Evolutionary conservation across 2,329 filamentous ascomycete genomes (phyloP).

Genomic region (Venturia carpophila): DNA sequence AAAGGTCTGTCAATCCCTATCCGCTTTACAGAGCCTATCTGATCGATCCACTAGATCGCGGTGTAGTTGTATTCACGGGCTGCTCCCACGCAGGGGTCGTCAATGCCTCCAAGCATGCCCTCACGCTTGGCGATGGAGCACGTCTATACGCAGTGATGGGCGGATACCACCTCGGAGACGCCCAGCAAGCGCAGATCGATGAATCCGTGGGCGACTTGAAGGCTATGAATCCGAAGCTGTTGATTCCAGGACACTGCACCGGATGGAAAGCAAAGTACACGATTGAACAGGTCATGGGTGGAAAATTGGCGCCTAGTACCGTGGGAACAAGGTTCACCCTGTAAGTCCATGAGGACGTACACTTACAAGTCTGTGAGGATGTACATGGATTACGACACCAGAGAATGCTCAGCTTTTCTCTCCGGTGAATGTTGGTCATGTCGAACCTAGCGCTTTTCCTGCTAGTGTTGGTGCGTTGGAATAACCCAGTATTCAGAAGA

Average conservation of each 20-base stretch:
- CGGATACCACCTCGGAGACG: conserved; percentile 47
- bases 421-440: too few species aligned
- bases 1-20: conserved; percentile 34
- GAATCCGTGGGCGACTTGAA: conserved; percentile 43
- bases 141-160: conserved; percentile 46
- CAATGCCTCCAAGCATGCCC: conserved; percentile 43
- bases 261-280: conserved; percentile 49
- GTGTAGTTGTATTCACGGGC: conserved; percentile 48
- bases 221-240: conserved; percentile 38
- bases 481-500: too few species aligned
- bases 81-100: conserved; percentile 51
- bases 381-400: too few species aligned
- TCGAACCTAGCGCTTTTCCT: too few species aligned
- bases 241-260: conserved; percentile 49
- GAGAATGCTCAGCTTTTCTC: too few species aligned
- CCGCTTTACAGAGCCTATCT: neutral
- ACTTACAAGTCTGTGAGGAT: neutral
- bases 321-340: conserved; percentile 33
- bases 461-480: too few species aligned
- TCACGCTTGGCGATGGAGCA: conserved; percentile 31
- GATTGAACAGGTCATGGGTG: conserved; percentile 46
- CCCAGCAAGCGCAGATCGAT: conserved; percentile 36
- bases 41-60: conserved; percentile 34
- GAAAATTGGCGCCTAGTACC: conserved; percentile 43
- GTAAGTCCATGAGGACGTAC: neutral